Evolutionary conservation across 805 yeast genomes (phyloP), one percentile per base, ranked within the genome.

Genomic region (Blastobotrys chiropterorum): DNA sequence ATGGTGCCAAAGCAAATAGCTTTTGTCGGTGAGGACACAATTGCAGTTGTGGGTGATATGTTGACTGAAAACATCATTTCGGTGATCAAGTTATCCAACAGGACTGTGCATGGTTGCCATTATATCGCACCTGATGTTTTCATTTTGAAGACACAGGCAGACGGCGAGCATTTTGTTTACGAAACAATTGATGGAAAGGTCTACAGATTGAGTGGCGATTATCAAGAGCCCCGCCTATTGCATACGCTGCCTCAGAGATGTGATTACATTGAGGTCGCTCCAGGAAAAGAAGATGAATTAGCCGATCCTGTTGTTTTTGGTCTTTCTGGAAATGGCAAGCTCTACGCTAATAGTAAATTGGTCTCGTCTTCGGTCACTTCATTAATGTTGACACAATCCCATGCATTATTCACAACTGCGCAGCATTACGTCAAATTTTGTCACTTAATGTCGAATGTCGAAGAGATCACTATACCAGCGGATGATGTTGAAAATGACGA

Each of bases 321-420:
- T 49, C 68, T 92, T 26, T 77, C 95, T 0, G 69, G 78, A 3
- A 80, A 76, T 56, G 97, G 97, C 51, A 85, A 85, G 61, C 69
- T 94, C 13, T 88, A 72, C 64, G 82, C 82, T 2, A 81, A 84
- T 57, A 76, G 75, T 0, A 70, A 73, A 14, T 81, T 78, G 54
- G 65, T 90, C 13, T 75, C 86, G 1, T 73, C 80, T 2, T 89
- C 92, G 13, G 90, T 88, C 13, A 90, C 98, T 0, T 90, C 98
- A 0, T 67, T 92, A 52, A 76, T 79, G 51, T 69, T 85, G 11
- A 82, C 96, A 0, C 90, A 83, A 41, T 74, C 82, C 5, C 84
- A 86, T 62, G 70, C 92, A 13, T 67, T 87, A 26, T 85, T 86
- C 65, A 94, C 99, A 0, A 90, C 96, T 1, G 95, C 94, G 4